phyloP scores from a whole-genome alignment of 2,329 filamentous ascomycete genomes.

The Colletotrichum sp. region DNA sequence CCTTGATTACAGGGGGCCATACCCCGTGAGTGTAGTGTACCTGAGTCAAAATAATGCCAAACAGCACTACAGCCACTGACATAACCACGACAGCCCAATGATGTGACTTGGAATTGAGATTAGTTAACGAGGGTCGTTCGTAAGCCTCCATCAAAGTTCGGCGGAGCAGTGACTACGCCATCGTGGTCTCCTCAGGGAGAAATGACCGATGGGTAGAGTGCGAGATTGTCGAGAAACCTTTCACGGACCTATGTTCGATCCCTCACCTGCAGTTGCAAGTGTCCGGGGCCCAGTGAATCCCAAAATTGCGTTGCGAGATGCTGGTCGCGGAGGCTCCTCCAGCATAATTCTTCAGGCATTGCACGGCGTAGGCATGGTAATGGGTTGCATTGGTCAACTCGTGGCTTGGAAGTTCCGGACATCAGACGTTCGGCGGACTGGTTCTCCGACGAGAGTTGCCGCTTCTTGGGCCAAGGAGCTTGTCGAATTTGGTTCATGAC shows the following conservation, averaged over 20 bases:
- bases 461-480: background rate
- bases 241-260: background rate
- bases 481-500: rapidly evolving
- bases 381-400: background rate
- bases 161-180: background rate
- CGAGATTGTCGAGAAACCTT: too few relatives aligned
- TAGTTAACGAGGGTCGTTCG: rapidly evolving
- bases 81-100: background rate
- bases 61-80: background rate
- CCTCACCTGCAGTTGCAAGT: background rate
- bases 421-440: background rate
- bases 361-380: background rate
- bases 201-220: background rate
- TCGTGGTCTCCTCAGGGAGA: background rate
- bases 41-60: background rate
- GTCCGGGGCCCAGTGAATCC: too few relatives aligned
- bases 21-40: rapidly evolving
- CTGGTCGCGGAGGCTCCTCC: too few relatives aligned
- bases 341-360: background rate
- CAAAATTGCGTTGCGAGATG: too few relatives aligned
- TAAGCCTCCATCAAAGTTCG: background rate
- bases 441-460: background rate
- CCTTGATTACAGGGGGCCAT: rapidly evolving
- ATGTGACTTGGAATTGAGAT: background rate
- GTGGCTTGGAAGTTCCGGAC: background rate